Base-by-base conservation (phyloP, 1,139 yeast genomes). In the Candida gigantensis region DNA sequence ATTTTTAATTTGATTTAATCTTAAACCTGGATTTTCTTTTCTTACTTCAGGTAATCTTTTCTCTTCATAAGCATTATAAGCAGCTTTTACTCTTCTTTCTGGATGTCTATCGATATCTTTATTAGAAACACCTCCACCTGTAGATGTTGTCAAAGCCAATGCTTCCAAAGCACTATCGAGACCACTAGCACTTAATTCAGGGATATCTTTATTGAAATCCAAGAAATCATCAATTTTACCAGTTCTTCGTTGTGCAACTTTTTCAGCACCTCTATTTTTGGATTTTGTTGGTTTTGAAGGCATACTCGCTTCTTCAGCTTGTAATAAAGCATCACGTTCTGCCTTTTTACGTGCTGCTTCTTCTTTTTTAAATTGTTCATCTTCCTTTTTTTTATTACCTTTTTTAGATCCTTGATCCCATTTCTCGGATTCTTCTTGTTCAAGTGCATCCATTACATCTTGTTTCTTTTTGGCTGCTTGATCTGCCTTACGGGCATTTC, bases 71-170 rank as follows among this genome's bases (percentile, higher is more conserved):
- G 86, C 89, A 9, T 77, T 72, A 44, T 71, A 71, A 0, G 95
- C 95, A 12, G 94, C 89, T 67, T 86, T 87, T 60, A 82, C 85
- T 57, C 96, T 76, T 61, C 95, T 76, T 65, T 86, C 96, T 7
- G 96, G 95, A 51, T 86, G 96, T 58, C 88, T 81, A 47, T 86
- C 96, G 39, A 86, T 68, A 40, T 81, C 87, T 53, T 80, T 84
- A 45, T 72, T 67, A 28, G 64, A 60, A 28, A 79, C 74, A 35
- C 80, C 84, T 29, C 74, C 79, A 34, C 71, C 77, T 40, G 66
- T 72, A 32, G 70, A n/a, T n/a, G n/a, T 63, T 16, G 84, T 76
- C 56, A 86, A 68, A 5, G 85, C 73, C 57, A 86, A 70, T 3
- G 95, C 95, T 37, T 84, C 88, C 50, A 86, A 68, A 1, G 94